Percentiles rank a stretch among this genome's conserved stretches.
These are phyloP conservation scores for Barnettozyma salicaria DNA, from an alignment of 805 yeast species.

Conservation along the genomic window DNA sequence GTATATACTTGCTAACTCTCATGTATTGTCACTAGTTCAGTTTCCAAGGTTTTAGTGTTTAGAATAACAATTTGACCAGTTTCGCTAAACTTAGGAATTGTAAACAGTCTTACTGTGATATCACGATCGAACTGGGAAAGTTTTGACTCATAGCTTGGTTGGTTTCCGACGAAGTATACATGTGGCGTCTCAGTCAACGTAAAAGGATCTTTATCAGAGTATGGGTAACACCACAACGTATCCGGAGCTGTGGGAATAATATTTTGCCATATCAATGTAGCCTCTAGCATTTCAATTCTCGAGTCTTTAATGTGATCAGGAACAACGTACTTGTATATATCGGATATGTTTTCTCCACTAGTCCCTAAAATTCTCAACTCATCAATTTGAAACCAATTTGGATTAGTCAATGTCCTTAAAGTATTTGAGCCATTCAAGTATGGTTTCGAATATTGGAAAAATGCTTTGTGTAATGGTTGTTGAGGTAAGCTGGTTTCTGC, in stretches of 20 bases:
- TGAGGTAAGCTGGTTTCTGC: slow-evolving; percentile 84
- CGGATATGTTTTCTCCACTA: slow-evolving; percentile 80
- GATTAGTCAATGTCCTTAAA: slow-evolving; percentile 55
- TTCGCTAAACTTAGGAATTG: slow-evolving; percentile 63
- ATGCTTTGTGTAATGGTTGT: slow-evolving; percentile 77
- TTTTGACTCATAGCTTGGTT: slow-evolving; percentile 51
- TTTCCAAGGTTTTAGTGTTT: slow-evolving; percentile 50
- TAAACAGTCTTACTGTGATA: slow-evolving; percentile 46
- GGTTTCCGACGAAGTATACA: slow-evolving; percentile 83
- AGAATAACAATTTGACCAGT: slow-evolving; percentile 62
- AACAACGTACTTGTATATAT: slow-evolving; percentile 61
- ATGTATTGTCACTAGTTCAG: slow-evolving; percentile 38
- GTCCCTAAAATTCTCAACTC: slow-evolving; percentile 60
- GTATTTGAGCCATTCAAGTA: slow-evolving; percentile 35
- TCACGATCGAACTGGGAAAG: slow-evolving; percentile 32
- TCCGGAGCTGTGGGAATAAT: slow-evolving; percentile 95
- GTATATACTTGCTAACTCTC: slow-evolving; percentile 10
- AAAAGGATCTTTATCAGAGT: slow-evolving; percentile 71
- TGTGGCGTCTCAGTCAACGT: slow-evolving; percentile 75
- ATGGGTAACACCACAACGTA: slow-evolving; percentile 88
- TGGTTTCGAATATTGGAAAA: slow-evolving; percentile 45
- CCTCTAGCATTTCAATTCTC: slow-evolving; percentile 53
- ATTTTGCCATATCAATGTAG: slow-evolving; percentile 77
- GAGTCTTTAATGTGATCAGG: slow-evolving; percentile 32
- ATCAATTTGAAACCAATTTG: slow-evolving; percentile 59